Conservation (phyloP, 768 basidiomycete species). For the Xanthoconium stramineum region DNA sequence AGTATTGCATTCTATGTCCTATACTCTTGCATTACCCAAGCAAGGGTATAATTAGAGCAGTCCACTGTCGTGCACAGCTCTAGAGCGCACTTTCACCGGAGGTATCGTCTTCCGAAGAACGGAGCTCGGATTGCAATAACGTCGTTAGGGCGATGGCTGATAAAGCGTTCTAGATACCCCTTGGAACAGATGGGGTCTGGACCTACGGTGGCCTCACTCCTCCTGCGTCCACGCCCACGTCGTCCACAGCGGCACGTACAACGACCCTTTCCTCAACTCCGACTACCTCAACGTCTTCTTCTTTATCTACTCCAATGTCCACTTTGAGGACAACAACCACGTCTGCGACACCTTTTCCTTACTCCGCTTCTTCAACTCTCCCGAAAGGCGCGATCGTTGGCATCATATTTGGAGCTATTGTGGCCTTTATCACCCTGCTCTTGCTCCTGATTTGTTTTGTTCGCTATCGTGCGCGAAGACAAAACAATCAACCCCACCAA, state of each 20-base stretch:
- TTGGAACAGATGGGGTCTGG: constrained; percentile 59
- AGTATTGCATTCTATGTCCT: constrained; percentile 32
- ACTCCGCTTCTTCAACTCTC: constrained; percentile 29
- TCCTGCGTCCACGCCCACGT: constrained; percentile 40
- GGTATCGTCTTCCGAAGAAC: not conserved
- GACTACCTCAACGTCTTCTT: constrained; percentile 30
- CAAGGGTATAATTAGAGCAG: not conserved
- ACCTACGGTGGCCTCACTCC: constrained; percentile 72
- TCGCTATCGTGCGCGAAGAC: constrained; percentile 26
- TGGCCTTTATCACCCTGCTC: constrained; percentile 57
- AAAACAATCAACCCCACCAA: constrained; percentile 16
- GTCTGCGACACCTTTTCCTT: constrained; percentile 22
- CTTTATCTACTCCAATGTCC: constrained; percentile 27
- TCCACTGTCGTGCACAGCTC: not conserved
- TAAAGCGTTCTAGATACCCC: constrained; percentile 57
- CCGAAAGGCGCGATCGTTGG: constrained; percentile 31
- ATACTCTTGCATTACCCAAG: not conserved
- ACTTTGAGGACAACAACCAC: constrained; percentile 24
- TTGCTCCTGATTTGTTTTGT: constrained; percentile 38
- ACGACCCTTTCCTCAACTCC: constrained; percentile 15
- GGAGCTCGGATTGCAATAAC: constrained; percentile 3
- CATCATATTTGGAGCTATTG: constrained; percentile 47
- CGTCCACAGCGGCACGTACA: constrained; percentile 27
- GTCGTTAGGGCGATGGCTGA: constrained; percentile 13
- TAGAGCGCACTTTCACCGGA: not conserved